Conservation (phyloP, 2,329 filamentous ascomycete genomes). For the Fusarium liriodendri region DNA sequence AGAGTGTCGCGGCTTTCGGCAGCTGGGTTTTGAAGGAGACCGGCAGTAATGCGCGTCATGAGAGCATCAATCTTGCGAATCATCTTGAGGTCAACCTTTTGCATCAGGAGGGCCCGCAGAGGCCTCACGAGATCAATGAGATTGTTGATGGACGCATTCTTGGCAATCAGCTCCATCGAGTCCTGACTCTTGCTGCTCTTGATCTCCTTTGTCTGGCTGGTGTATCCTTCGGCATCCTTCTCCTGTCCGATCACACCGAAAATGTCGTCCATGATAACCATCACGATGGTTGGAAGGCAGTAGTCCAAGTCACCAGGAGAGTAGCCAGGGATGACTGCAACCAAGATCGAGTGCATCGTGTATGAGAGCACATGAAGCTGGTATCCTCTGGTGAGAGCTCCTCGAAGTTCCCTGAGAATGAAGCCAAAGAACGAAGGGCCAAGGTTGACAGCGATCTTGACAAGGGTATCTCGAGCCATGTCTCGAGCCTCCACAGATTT, state of each 20-base stretch:
- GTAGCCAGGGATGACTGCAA: conserved; percentile 78
- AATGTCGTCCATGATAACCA: conserved; percentile 95
- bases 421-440: conserved; percentile 89
- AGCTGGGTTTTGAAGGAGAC: conserved; percentile 83
- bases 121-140: conserved; percentile 83
- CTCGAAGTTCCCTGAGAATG: conserved; percentile 89
- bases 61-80: conserved; percentile 92
- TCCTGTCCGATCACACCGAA: conserved; percentile 94
- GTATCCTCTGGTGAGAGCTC: conserved; percentile 85
- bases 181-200: conserved; percentile 99
- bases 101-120: conserved; percentile 80
- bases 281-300: conserved; percentile 81
- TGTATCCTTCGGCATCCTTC: conserved; percentile 96
- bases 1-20: conserved; percentile 84
- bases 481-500: conserved; percentile 90
- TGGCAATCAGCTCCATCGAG: conserved; percentile 92
- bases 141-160: conserved; percentile 79
- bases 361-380: conserved; percentile 96
- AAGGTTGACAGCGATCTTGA: conserved; percentile 83
- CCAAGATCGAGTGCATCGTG: conserved; percentile 91
- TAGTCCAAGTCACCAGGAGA: conserved; percentile 89
- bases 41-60: conserved; percentile 83
- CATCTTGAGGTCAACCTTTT: conserved; percentile 85
- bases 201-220: conserved; percentile 95
- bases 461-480: conserved; percentile 87